Conservation (phyloP, 2,329 filamentous ascomycete species). For the Pseudocercospora fuligena region DNA sequence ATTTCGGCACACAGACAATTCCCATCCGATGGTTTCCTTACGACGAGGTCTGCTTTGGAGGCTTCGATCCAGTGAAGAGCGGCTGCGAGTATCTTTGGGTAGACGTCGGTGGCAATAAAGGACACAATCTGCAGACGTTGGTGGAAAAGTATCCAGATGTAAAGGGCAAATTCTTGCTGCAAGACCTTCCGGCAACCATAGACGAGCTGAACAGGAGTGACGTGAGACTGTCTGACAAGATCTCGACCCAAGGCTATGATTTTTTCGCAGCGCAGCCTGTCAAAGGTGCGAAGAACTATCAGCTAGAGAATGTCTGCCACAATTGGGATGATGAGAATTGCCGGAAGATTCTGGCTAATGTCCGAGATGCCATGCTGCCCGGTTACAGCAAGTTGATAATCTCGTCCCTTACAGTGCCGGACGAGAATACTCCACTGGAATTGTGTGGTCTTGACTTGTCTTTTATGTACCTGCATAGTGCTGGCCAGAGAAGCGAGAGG, state of each 20-base stretch:
- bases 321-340: conserved; percentile 40
- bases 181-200: conserved; percentile 25
- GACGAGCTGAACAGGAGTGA: conserved; percentile 7
- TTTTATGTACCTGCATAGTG: not conserved
- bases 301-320: conserved; percentile 38
- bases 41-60: conserved; percentile 21
- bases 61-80: conserved; percentile 26
- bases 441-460: conserved; percentile 2
- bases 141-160: conserved; percentile 18
- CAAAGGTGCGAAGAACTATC: conserved; percentile 34
- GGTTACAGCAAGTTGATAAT: conserved; percentile 42
- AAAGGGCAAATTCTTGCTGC: conserved; percentile 22
- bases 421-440: conserved; percentile 8
- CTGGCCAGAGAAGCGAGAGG: conserved; percentile 10
- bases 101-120: conserved; percentile 28
- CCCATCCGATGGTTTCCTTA: conserved; percentile 25
- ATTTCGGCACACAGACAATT: conserved; percentile 17
- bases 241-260: conserved; percentile 33
- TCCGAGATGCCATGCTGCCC: conserved; percentile 34
- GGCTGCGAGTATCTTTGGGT: conserved; percentile 24
- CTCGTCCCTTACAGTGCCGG: conserved; percentile 40
- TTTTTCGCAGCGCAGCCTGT: conserved; percentile 40
- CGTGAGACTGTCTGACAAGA: not conserved
- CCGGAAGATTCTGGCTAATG: conserved; percentile 34
- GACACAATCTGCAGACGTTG: conserved; percentile 21